Evolutionary conservation across 495 filamentous ascomycete species (phyloP), one percentile per base, ranked within the genome.

Genomic region (Podospora fimiseda): DNA sequence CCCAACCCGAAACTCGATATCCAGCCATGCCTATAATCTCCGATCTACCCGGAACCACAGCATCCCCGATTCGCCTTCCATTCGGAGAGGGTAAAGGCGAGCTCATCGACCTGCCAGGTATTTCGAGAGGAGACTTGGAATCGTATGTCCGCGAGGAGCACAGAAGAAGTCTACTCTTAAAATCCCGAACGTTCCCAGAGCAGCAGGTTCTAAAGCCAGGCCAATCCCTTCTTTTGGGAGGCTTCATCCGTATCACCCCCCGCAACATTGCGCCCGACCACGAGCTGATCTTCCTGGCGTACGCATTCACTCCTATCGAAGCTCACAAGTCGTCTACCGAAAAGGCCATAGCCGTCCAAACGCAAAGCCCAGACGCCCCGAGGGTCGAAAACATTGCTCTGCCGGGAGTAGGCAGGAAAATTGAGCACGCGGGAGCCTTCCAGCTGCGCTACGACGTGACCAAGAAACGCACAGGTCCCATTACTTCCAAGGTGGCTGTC

Each of bases 41-140:
- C 1, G 76, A 87, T 8, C 72, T 98, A 18, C 89, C 93, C 1
- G 93, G 93, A 1, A 99, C 93, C 0, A 99, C 93, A 0, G 93
- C 90, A 1, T 91, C 89, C 0, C 93, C 93, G 0, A 96, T 99
- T 58, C 82, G 93, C 16, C 76, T 95, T 43, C 85, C 88, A 7
- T 97, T 92, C 60, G 90, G 90, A 41, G 81, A 80, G 52, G 85
- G 86, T 9, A 84, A 80, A 57, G 91, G 93, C 45, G 93, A 99
- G 61, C 70, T 99, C n/a, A 88, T 99, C 60, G 93, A 78, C 62
- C 79, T 99, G 11, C 93, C 93, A 0, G 93, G 93, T 9, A 73
- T 99, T 13, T 76, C 85, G 16, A 83, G 94, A 18, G 80, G 78
- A 21, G 78, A 81, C 11, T 74, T 99, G 2, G 80, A 85, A 24